phyloP scores from a whole-genome alignment of 345 rosid species.

The Geranium brycei region DNA sequence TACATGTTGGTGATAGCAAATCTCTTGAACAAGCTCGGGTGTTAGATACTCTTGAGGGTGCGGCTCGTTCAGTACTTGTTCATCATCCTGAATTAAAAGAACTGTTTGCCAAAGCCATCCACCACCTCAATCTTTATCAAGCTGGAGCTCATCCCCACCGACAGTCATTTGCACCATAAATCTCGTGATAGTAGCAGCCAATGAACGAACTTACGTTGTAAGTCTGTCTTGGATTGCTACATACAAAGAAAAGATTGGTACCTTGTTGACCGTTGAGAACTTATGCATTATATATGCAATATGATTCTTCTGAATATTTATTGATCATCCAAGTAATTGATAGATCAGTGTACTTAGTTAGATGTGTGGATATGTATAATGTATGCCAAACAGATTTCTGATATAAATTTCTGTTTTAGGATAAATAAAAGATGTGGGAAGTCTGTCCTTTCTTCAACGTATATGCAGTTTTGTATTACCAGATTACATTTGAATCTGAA shows the following conservation, averaged over 20 bases:
- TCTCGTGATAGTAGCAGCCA: background rate
- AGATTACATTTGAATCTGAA: background rate
- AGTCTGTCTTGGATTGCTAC: constrained; percentile 2
- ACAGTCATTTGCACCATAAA: constrained; percentile 15
- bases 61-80: constrained; percentile 30
- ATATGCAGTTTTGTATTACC: background rate
- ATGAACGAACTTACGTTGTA: background rate
- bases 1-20: constrained; percentile 40
- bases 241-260: background rate
- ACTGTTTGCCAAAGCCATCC: constrained; percentile 30
- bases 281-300: too few species aligned
- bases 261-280: background rate
- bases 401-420: too few species aligned
- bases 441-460: too few species aligned
- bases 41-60: constrained; percentile 33
- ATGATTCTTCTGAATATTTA: background rate
- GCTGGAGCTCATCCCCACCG: constrained; percentile 27
- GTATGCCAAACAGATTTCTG: background rate
- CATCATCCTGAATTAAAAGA: constrained; percentile 40
- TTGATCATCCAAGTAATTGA: background rate
- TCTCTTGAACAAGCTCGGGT: constrained; percentile 46
- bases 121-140: constrained; percentile 39
- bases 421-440: too few species aligned
- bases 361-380: background rate
- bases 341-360: background rate